Evolutionary conservation across 176 grass and related monocot genomes (phyloP).

Genomic region (Aegilops longissima): DNA sequence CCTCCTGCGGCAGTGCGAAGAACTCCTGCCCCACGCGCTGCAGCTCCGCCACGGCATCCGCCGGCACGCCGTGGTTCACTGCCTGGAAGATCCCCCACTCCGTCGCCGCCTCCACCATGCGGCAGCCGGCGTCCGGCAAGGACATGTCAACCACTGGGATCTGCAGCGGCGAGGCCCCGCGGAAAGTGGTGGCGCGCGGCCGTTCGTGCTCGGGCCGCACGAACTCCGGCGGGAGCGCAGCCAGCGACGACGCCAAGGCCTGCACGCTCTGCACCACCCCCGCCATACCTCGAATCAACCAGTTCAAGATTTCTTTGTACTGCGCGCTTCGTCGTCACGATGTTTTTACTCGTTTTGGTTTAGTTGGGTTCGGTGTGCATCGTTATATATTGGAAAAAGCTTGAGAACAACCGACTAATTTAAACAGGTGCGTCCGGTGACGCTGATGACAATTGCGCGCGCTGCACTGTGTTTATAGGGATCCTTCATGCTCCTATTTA

Average conservation of each 20-base stretch:
- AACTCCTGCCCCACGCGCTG: slow-evolving; percentile 64
- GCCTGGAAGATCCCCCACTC: slow-evolving; percentile 82
- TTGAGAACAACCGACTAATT: too few species aligned
- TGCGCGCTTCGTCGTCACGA: too few species aligned
- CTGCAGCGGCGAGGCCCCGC: slow-evolving; percentile 27
- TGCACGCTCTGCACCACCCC: slow-evolving; percentile 31
- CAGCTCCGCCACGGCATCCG: slow-evolving; percentile 46
- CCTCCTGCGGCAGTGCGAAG: slow-evolving; percentile 68
- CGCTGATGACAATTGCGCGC: too few species aligned
- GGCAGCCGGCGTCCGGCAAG: background rate
- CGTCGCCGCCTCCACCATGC: slow-evolving; percentile 30
- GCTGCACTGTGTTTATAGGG: too few species aligned
- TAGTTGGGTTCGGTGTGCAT: too few species aligned
- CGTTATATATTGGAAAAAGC: too few species aligned
- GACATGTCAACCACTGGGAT: slow-evolving; percentile 61
- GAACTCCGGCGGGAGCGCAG: slow-evolving; percentile 56
- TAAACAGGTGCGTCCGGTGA: too few species aligned
- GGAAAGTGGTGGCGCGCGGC: slow-evolving; percentile 54
- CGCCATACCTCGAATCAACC: background rate
- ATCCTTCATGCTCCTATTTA: too few species aligned
- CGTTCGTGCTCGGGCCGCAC: slow-evolving; percentile 55
- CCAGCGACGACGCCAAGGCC: background rate
- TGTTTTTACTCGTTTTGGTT: too few species aligned
- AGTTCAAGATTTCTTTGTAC: too few species aligned
- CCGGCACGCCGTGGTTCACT: slow-evolving; percentile 31